These are phyloP conservation scores for Millerozyma acaciae DNA, from an alignment of 805 yeast species.

Conservation along the genomic window DNA sequence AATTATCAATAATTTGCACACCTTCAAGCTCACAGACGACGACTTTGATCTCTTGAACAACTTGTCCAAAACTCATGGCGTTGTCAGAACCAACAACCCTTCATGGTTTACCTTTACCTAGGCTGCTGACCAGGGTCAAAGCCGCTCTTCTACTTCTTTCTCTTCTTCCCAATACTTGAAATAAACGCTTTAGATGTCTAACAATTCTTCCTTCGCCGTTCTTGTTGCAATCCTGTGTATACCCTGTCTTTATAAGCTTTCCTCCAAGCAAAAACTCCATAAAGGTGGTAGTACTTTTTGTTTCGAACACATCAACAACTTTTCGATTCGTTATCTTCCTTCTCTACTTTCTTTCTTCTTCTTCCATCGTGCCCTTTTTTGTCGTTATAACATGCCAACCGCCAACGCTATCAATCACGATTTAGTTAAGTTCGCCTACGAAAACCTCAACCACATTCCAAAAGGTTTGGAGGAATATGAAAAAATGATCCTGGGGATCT, in stretches of 20 bases:
- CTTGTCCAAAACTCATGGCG: conserved; percentile 20
- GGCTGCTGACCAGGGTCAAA: too few species aligned
- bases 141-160: too few species aligned
- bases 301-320: too few species aligned
- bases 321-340: too few species aligned
- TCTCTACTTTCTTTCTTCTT: too few species aligned
- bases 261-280: too few species aligned
- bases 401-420: conserved; percentile 25
- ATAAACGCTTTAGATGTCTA: too few species aligned
- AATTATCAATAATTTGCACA: conserved; percentile 24
- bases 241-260: too few species aligned
- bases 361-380: not conserved
- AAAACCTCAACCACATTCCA: conserved; percentile 31
- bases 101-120: conserved; percentile 16
- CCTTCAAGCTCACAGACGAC: conserved; percentile 21
- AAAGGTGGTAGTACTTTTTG: too few species aligned
- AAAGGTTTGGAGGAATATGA: conserved; percentile 42
- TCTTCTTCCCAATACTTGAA: too few species aligned
- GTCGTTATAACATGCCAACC: conserved; percentile 1
- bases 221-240: too few species aligned
- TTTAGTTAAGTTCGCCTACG: conserved; percentile 31
- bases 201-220: too few species aligned
- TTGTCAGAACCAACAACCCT: conserved; percentile 17
- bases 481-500: conserved; percentile 51
- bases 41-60: conserved; percentile 21